These are phyloP conservation scores for Talaromyces sp. DNA, from an alignment of 2,329 filamentous ascomycete species.

Conservation along the genomic window DNA sequence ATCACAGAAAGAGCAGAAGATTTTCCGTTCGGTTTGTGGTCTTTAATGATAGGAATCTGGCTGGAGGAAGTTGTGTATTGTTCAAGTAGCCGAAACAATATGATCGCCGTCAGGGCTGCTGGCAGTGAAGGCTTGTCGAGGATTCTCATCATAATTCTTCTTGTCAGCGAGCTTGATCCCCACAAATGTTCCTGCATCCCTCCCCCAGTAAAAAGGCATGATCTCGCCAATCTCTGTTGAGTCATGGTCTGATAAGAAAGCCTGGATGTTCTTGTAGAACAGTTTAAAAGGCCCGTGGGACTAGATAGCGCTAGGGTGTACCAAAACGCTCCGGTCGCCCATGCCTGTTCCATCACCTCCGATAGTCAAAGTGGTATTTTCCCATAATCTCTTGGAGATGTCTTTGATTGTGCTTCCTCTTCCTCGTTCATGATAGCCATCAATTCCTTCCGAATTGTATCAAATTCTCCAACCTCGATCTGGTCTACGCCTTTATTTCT, in stretches of 20 bases:
- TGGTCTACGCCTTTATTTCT: constrained; percentile 18
- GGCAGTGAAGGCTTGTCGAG: not conserved
- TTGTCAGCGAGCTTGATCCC: not conserved
- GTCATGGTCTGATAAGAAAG: not conserved
- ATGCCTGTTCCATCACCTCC: not conserved
- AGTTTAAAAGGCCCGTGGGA: not conserved
- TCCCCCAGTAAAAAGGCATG: not conserved
- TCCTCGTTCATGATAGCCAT: not conserved
- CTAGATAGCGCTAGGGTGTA: not conserved
- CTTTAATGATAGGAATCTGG: too few species aligned
- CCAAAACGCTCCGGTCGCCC: not conserved
- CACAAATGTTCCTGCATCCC: not conserved
- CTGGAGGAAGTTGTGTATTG: too few species aligned
- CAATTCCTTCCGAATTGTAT: not conserved
- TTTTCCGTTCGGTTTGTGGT: too few species aligned
- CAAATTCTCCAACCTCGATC: not conserved
- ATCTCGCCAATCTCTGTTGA: not conserved
- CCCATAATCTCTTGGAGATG: not conserved
- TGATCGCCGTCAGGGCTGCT: too few species aligned
- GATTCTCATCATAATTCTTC: not conserved
- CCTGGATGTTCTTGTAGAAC: not conserved
- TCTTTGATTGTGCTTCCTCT: not conserved
- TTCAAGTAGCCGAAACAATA: too few species aligned
- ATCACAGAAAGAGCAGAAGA: too few species aligned
- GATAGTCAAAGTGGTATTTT: not conserved